phyloP scores from a whole-genome alignment of 2,329 filamentous ascomycete genomes.

The Scedosporium dehoogii region DNA sequence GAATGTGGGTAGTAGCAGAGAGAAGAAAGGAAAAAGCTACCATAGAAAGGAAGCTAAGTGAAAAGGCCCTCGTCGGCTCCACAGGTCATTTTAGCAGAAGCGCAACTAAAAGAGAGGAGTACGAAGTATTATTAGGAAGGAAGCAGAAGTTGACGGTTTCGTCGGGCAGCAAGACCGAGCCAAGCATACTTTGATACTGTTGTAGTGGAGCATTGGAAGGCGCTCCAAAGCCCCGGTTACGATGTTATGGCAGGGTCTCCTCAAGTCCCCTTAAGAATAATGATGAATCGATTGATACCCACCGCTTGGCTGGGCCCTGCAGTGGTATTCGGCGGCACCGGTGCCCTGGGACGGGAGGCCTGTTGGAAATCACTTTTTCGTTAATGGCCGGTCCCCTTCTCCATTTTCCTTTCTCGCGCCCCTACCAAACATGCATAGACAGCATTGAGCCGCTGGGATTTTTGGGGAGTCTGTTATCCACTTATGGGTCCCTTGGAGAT shows the following conservation, averaged over 20 bases:
- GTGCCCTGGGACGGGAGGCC: neutral
- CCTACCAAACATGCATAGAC: too few species aligned
- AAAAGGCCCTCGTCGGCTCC: neutral
- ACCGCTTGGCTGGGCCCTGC: neutral
- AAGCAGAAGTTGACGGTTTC: neutral
- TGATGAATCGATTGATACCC: too few species aligned
- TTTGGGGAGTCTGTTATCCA: too few species aligned
- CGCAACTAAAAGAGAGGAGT: neutral
- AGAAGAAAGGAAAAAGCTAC: too few species aligned
- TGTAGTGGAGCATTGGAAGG: neutral
- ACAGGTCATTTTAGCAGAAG: neutral
- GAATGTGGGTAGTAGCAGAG: too few species aligned
- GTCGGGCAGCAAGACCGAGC: neutral
- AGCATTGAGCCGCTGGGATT: too few species aligned
- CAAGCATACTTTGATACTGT: neutral
- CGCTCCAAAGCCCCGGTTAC: neutral
- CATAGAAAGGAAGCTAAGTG: neutral
- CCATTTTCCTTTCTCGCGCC: neutral
- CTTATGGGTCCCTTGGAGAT: too few species aligned
- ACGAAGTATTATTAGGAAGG: too few species aligned
- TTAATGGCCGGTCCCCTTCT: neutral
- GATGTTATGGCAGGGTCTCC: neutral
- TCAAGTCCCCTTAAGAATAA: too few species aligned
- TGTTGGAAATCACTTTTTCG: neutral
- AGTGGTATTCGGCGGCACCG: neutral